Base-by-base conservation (phyloP, 176 grass and related monocot species). In the Dendrocalamus sinicus region DNA sequence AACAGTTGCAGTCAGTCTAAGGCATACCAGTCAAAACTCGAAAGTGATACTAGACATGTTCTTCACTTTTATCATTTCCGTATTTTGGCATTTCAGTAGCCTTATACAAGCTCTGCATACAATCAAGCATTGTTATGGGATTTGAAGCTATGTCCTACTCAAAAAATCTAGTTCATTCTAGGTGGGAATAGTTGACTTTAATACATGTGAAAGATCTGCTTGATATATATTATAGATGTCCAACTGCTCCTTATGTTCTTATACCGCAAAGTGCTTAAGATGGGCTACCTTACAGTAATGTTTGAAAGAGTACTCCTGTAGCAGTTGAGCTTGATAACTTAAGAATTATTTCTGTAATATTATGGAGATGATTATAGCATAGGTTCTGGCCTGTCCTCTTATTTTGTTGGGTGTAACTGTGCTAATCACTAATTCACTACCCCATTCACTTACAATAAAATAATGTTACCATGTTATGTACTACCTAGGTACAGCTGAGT, bases 391-490 rank as follows among this genome's bases (percentile, higher is more conserved):
- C 50, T 70, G 63, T 80, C 60, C 55, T 68, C 16, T 22, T 58
- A 39, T 30, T 67, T 67, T 17, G 12, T n/a, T 0, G 0, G 64
- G 64, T 67, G 71, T 82, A 41, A 46, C 23, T 64, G 69, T 77
- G 46, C 24, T 72, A 58, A 66, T 20, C 67, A 47, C 46, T 72
- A 67, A 58, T 58, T 20, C 73, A 47, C 37, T 72, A 78, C 35
- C 35, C 35, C 60, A 76, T 67, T 23, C 39, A 39, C 20, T 66
- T 90, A 53, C 24, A 78, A 78, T 79, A 47, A 82, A 83, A 15
- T 59, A 86, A 51, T 11, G 28, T 59, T 16, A 47, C 40, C 19
- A 83, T 73, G 48, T 50, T 78, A 50, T 23, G 23, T 75, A 73
- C 19, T 72, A 71, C 32, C 68, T 80, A n/a, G 30, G 16, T 40